Percentiles rank a stretch among this genome's conserved stretches.
phyloP scores from a whole-genome alignment of 257 asterid species.

The Solanum corneliomulleri region DNA sequence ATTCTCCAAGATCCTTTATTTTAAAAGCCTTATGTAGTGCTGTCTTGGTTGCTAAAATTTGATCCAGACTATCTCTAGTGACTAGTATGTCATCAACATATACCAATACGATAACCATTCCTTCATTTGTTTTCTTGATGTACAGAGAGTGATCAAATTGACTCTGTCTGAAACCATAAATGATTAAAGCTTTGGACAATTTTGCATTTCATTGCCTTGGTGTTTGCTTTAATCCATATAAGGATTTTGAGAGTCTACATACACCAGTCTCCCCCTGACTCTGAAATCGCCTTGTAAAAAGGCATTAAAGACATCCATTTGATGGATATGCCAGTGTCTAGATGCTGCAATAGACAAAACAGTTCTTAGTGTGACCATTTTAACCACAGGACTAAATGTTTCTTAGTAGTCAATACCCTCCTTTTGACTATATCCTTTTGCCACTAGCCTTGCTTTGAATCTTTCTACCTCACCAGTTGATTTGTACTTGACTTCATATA shows the following conservation, averaged over 20 bases:
- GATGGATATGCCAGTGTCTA: too few relatives aligned
- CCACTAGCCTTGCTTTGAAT: not conserved
- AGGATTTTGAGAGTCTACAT: not conserved
- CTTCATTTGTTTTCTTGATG: not conserved
- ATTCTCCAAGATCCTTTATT: not conserved
- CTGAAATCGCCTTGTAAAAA: too few relatives aligned
- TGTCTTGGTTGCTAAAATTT: not conserved
- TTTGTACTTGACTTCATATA: too few relatives aligned
- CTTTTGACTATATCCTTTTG: not conserved
- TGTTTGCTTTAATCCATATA: not conserved
- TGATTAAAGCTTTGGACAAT: not conserved
- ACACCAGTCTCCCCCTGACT: not conserved
- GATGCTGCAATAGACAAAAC: too few relatives aligned
- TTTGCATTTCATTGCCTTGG: not conserved
- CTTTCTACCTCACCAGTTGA: not conserved
- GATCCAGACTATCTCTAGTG: not conserved
- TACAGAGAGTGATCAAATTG: not conserved
- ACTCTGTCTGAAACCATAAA: not conserved
- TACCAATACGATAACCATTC: too few relatives aligned
- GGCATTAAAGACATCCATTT: too few relatives aligned
- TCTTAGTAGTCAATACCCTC: not conserved
- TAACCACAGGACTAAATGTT: not conserved
- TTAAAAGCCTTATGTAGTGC: too few relatives aligned
- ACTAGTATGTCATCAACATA: too few relatives aligned
- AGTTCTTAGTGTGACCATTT: too few relatives aligned